Evolutionary conservation across 1,284 basidiomycete species (phyloP), one percentile per base, ranked within the genome.

Genomic region (Ceratobasidium sp.): DNA sequence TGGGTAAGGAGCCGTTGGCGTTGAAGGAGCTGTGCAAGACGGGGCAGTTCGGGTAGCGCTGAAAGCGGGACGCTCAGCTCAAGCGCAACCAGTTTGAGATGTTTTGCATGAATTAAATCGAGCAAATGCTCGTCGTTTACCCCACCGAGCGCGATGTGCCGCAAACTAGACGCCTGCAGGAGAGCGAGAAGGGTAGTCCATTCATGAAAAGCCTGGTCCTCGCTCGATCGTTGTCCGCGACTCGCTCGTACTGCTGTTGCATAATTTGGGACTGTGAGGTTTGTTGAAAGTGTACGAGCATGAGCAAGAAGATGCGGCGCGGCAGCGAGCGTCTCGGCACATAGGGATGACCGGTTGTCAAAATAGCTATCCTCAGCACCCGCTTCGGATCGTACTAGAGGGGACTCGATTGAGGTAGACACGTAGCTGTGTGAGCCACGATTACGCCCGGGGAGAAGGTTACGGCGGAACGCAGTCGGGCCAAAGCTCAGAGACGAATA

Each of bases 321-420:
- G 17, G 42, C 52, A 3, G 62, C 48, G 44, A 75, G 73, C 50
- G 62, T 65, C 62, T 75, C 73, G 62, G 73, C 73, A 57, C 73
- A 75, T 26, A 75, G 46, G 28, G 73, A 75, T n/a, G 73, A 75
- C 28, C 73, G 61, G 52, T 75, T 75, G 52, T 75, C 73, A 61
- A 75, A 75, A 66, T 38, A 65, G 62, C 66, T 66, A 17, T 65
- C 73, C 52, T 75, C 62, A 50, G 73, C 40, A 66, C 50, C 73
- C 62, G 46, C 73, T 15, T 75, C 73, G 5, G 38, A 46, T 50
- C 62, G 61, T 28, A 50, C 33, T 20, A 50, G 28, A 57, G 73
- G 73, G 23, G 40, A 57, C 73, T 75, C 73, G 59, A 59, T 54
- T 42, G 59, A 74, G 61, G 52, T 75, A 15, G 73, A 75, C 73